Evolutionary conservation across 1,284 basidiomycete species (phyloP), one percentile per base, ranked within the genome.

Genomic region (Ganoderma lucidum): DNA sequence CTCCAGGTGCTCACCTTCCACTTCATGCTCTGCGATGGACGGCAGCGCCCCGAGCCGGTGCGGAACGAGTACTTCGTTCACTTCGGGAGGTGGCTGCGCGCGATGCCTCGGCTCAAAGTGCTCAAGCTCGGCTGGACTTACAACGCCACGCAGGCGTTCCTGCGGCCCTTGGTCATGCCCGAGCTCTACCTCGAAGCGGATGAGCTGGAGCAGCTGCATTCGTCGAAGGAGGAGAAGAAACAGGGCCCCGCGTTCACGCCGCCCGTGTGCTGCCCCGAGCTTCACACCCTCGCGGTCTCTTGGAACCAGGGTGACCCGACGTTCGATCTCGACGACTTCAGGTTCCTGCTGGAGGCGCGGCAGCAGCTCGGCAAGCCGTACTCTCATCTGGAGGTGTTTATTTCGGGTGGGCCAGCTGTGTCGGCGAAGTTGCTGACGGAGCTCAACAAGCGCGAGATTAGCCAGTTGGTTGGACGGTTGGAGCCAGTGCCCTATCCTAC

Each of bases 1-100:
- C 80, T 91, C 67, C 81, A 81, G 71, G 75, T 89, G 19, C 77
- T 91, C 64, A 85, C 87, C 14, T 67, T 88, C 59, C 86, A 85
- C 73, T 78, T 79, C 23, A 68, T 88, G 44, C 79, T n/a, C 39
- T 62, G 86, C 37, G 19, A 59, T 19, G 56, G 56, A 15, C 6
- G 15, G 10, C 32, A 6, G 19, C 19, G 35, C 35, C 56, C 56
- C 4, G 35, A 30, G 19, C 56, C 56, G 35, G 17, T 59, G 37
- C 19, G 32, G 2, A 59, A 59, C 56, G 35, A 59, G 19, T 59
- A 59, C 19, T 78, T 86, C 55, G 80, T 80, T 59, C 88, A 85
- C 83, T 75, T 90, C 51, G 77, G 83, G 56, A 84, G 87, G 59
- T 61, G 35, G 59, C 23, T 61, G 39, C 59, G 59, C 59, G n/a